These are phyloP conservation scores for Ogataea thermomethanolica DNA, from an alignment of 805 yeast species.

Conservation along the genomic window DNA sequence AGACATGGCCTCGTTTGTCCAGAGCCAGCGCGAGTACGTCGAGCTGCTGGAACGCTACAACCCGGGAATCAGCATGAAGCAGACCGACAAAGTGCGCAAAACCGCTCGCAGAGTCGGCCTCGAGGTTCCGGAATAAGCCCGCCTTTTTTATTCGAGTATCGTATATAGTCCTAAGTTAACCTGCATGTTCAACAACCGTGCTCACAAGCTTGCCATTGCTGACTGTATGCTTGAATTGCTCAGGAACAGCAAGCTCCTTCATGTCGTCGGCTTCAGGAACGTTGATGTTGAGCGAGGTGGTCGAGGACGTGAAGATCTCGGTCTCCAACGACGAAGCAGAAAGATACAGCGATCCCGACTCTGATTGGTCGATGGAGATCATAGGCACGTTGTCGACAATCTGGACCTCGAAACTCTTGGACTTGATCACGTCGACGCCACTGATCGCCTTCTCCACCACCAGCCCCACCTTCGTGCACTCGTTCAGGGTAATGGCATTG, in stretches of 20 bases:
- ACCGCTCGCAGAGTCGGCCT: conserved; percentile 92
- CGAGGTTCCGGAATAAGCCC: conserved; percentile 47
- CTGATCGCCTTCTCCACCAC: conserved; percentile 83
- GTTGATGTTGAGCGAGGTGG: conserved; percentile 83
- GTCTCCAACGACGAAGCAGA: conserved; percentile 66
- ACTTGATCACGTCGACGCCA: conserved; percentile 84
- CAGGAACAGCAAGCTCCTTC: conserved; percentile 83
- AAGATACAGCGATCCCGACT: conserved; percentile 78
- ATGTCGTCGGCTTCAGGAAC: conserved; percentile 76
- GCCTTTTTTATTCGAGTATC: background rate
- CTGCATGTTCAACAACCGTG: conserved; percentile 79
- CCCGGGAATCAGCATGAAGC: conserved; percentile 75
- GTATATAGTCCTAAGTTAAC: conserved; percentile 35
- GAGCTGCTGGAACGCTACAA: conserved; percentile 82
- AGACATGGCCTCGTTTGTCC: conserved; percentile 62
- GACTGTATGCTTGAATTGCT: conserved; percentile 79
- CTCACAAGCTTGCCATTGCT: conserved; percentile 58
- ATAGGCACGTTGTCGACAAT: conserved; percentile 79
- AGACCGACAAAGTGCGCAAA: conserved; percentile 69
- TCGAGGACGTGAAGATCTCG: conserved; percentile 78
- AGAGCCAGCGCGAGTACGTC: conserved; percentile 71
- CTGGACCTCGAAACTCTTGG: conserved; percentile 78
- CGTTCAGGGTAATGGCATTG: conserved; percentile 78
- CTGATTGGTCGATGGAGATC: conserved; percentile 83
- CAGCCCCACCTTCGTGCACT: conserved; percentile 67